phyloP scores from a whole-genome alignment of 225 moss, liverwort and hornwort species.

The Asterella californica region DNA sequence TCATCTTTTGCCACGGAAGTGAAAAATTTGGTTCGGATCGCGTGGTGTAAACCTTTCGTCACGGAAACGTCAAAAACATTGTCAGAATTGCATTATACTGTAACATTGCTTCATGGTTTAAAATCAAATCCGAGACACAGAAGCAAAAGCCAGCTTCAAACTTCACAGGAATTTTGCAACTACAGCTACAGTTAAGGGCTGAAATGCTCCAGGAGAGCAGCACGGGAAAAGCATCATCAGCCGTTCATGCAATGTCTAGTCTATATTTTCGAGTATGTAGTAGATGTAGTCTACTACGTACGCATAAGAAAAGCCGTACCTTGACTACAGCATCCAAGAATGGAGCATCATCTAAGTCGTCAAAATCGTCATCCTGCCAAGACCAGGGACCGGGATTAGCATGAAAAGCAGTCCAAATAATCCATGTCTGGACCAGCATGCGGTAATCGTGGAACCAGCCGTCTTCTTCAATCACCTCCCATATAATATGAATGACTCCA shows the following conservation, averaged over 20 bases:
- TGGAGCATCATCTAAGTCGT: constrained; percentile 76
- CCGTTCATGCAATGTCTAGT: background rate
- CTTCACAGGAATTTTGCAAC: too few relatives aligned
- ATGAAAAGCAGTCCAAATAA: background rate
- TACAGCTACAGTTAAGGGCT: background rate
- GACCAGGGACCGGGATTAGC: background rate
- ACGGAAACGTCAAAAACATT: background rate
- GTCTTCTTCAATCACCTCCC: too few relatives aligned
- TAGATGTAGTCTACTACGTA: background rate
- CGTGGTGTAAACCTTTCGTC: constrained; percentile 82
- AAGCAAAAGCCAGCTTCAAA: background rate
- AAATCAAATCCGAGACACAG: background rate
- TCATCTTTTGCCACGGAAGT: constrained; percentile 95
- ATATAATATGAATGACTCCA: background rate
- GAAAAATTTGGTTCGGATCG: constrained; percentile 98
- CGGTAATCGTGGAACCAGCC: background rate
- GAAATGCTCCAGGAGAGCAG: background rate
- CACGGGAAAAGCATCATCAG: too few relatives aligned
- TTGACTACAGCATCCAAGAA: constrained; percentile 98
- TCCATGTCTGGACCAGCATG: background rate
- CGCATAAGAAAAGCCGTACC: constrained; percentile 33
- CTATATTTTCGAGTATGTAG: background rate
- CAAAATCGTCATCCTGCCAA: constrained; percentile 72
- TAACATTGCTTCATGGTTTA: background rate
- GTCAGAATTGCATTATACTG: background rate